Evolutionary conservation across 176 grass and related monocot species (phyloP).

Genomic region (Aegilops umbellulata): DNA sequence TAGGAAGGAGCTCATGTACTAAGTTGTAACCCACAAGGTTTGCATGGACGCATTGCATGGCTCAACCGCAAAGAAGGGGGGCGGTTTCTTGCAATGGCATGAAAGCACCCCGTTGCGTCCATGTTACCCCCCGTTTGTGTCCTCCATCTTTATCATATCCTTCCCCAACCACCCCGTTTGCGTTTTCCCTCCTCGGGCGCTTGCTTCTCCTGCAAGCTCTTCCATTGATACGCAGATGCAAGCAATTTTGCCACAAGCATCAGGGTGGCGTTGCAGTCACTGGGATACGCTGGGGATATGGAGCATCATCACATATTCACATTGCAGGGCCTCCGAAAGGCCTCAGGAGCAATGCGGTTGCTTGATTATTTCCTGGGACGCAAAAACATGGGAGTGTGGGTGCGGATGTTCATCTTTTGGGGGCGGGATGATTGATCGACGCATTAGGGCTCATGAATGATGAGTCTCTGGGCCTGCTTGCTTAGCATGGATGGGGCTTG

Average conservation of each 20-base stretch:
- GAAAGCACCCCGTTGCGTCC: constrained; percentile 45
- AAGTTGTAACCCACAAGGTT: constrained; percentile 32
- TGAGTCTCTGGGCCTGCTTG: constrained; percentile 28
- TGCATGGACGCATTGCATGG: constrained; percentile 11
- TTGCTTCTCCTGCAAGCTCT: constrained; percentile 43
- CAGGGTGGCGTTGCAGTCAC: neutral
- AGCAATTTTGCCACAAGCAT: neutral
- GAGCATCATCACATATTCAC: too few relatives aligned
- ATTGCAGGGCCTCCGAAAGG: constrained; percentile 19
- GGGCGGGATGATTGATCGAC: constrained; percentile 33
- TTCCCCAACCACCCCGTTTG: constrained; percentile 23
- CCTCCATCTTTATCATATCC: constrained; percentile 48
- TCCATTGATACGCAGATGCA: neutral
- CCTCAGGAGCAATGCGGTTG: neutral
- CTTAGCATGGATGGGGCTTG: constrained; percentile 12
- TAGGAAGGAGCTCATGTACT: constrained; percentile 23
- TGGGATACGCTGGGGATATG: neutral
- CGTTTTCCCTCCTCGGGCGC: neutral
- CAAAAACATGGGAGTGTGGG: constrained; percentile 20
- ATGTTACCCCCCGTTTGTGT: constrained; percentile 76
- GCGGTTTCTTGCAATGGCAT: constrained; percentile 59
- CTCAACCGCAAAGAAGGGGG: constrained; percentile 32
- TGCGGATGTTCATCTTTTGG: constrained; percentile 46
- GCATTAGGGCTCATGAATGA: constrained; percentile 31
- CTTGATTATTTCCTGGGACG: constrained; percentile 3